phyloP scores from a whole-genome alignment of 169 alveolate genomes.

The Cryptosporidium bovis region DNA sequence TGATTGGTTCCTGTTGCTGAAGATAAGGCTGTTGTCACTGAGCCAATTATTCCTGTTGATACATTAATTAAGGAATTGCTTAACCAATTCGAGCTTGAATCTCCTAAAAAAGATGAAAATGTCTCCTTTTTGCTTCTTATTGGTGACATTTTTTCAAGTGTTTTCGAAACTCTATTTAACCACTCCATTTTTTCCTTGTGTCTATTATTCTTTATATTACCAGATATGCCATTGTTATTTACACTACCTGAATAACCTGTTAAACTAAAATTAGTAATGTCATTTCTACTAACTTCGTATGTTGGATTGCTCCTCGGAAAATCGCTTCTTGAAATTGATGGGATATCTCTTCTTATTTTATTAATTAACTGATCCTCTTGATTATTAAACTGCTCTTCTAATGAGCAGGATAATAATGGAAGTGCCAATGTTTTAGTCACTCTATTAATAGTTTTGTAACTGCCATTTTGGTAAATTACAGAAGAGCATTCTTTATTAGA shows the following conservation, averaged over 20 bases:
- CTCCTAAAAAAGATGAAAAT: slow-evolving; percentile 27
- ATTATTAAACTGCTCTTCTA: slow-evolving; percentile 20
- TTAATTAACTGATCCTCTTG: background rate
- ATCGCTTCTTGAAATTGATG: background rate
- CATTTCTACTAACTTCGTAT: background rate
- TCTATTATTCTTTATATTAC: background rate
- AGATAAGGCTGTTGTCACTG: slow-evolving; percentile 52
- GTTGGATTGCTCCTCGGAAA: background rate
- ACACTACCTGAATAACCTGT: background rate
- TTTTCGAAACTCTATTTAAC: slow-evolving; percentile 40
- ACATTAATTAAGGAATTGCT: slow-evolving; percentile 53
- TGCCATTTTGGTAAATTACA: slow-evolving; percentile 48
- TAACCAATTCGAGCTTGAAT: slow-evolving; percentile 50
- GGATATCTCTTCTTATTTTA: background rate
- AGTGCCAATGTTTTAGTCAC: slow-evolving; percentile 56
- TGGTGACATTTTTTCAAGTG: slow-evolving; percentile 59
- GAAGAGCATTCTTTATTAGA: slow-evolving; percentile 23
- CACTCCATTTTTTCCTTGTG: slow-evolving; percentile 35
- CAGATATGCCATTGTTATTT: background rate
- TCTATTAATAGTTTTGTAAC: slow-evolving; percentile 43
- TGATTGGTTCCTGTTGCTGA: background rate
- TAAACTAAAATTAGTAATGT: background rate
- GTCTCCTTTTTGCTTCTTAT: slow-evolving; percentile 31
- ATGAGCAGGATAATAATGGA: slow-evolving; percentile 33
- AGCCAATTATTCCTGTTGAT: slow-evolving; percentile 36